Evolutionary conservation across 2,329 filamentous ascomycete genomes (phyloP).

Genomic region (Fusarium lateritium): DNA sequence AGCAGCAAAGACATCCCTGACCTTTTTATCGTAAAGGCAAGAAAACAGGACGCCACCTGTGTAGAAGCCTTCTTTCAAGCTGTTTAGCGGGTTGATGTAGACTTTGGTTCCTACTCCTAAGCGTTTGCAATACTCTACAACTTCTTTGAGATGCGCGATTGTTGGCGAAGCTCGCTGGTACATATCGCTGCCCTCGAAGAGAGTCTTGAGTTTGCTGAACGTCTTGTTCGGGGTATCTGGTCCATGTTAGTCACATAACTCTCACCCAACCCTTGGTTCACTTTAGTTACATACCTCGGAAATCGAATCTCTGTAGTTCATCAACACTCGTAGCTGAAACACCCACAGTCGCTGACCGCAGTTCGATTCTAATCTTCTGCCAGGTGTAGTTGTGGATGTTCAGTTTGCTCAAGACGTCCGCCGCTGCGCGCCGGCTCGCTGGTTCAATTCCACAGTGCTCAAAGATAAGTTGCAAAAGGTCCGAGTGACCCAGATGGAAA

Average conservation of each 20-base stretch:
- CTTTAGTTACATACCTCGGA: constrained; percentile 73
- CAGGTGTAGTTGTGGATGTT: constrained; percentile 87
- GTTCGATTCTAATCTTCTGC: constrained; percentile 84
- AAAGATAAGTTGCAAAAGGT: constrained; percentile 89
- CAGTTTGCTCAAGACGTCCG: constrained; percentile 88
- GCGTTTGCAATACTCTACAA: constrained; percentile 82
- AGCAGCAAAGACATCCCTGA: constrained; percentile 89
- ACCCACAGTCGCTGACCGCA: constrained; percentile 85
- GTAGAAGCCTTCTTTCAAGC: constrained; percentile 93
- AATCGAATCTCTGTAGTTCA: constrained; percentile 92
- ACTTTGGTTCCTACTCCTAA: constrained; percentile 83
- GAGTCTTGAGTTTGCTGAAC: constrained; percentile 70
- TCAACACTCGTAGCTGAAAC: constrained; percentile 92
- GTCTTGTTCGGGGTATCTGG: constrained; percentile 70
- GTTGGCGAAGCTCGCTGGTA: constrained; percentile 82
- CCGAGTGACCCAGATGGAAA: constrained; percentile 91
- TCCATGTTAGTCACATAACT: constrained; percentile 34
- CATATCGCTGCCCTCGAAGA: constrained; percentile 75
- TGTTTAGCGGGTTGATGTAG: constrained; percentile 87
- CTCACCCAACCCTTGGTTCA: neutral
- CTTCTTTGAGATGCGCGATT: constrained; percentile 84
- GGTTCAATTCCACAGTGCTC: constrained; percentile 86
- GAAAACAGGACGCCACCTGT: constrained; percentile 89
- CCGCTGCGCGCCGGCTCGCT: constrained; percentile 77
- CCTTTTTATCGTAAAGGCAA: constrained; percentile 88